Percentiles rank a stretch among this genome's conserved stretches.
phyloP scores from a whole-genome alignment of 192 early-diverging fungal species.

The Backusella tarrabulga region DNA sequence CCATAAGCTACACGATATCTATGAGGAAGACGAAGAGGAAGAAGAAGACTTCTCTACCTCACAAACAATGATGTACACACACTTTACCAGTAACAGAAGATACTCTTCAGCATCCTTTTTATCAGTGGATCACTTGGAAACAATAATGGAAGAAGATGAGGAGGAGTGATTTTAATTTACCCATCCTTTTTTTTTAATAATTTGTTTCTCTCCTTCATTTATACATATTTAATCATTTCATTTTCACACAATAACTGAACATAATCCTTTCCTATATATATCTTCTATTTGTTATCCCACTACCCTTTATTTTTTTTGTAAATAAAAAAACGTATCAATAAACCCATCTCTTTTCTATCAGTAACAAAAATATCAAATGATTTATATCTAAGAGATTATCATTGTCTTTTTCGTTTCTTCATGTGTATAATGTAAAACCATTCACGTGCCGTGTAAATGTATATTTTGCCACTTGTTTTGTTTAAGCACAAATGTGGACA shows the following conservation, averaged over 20 bases:
- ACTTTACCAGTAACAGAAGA: not conserved
- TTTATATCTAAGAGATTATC: not conserved
- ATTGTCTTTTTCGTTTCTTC: not conserved
- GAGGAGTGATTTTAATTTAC: not conserved
- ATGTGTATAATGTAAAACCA: not conserved
- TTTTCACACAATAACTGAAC: not conserved
- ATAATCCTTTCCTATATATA: not conserved
- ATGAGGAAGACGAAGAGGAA: not conserved
- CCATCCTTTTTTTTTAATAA: not conserved
- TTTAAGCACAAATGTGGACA: not conserved
- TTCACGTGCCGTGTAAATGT: not conserved
- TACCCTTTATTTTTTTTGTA: not conserved
- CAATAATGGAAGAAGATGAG: not conserved
- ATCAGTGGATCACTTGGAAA: slow-evolving; percentile 3
- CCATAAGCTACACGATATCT: not conserved
- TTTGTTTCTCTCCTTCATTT: not conserved
- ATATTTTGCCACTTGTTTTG: not conserved
- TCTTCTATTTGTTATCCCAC: not conserved
- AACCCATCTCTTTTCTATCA: not conserved
- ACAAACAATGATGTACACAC: not conserved
- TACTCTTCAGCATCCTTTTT: not conserved
- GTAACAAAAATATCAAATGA: not conserved
- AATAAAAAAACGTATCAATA: not conserved
- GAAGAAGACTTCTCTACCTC: not conserved
- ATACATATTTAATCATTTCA: slow-evolving; percentile 2